Evolutionary conservation across 805 yeast species (phyloP), one percentile per base, ranked within the genome.

Genomic region (Starmerella stigmatis): DNA sequence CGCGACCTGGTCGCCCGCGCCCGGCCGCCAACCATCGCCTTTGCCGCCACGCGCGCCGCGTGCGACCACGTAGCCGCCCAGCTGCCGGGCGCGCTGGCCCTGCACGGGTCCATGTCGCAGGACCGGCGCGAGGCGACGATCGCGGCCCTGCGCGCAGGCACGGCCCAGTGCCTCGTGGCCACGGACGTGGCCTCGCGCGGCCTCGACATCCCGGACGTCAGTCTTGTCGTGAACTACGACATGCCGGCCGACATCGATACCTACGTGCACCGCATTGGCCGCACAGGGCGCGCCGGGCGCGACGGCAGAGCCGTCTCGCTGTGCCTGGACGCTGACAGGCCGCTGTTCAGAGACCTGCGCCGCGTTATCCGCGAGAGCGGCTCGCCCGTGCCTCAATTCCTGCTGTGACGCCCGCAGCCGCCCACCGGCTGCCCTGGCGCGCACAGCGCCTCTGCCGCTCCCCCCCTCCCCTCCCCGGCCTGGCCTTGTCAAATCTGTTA

Each of bases 131-230:
- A 89, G 58, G 64, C 64, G n/a, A 82, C 94, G 0, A 69, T 89
- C 15, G 64, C 66, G 9, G 69, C 75, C 27, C 70, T 89, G 50
- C 70, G 79, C 36, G 52, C 63, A 5, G 79, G 81, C 2, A 63
- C 65, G 20, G 73, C 72, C 0, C 79, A 77, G 42, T 68, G 84
- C 6, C 64, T 89, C 34, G 78, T 89, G 15, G 97, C 96, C 3
- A 92, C 97, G 0, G 96, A 89, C 61, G 86, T 89, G 20, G 96
- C 96, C 0, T 94, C 95, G 3, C 75, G 98, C 66, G 98, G 98
- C 60, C 75, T 89, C 36, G 97, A 92, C 62, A 78, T 89, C n/a
- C 80, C 86, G 1, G 73, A 83, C 54, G 94, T 89, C 7, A 76
- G 92, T 0, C 61, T 88, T 28, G 97, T 89, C 9, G 62, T 92